Conservation (phyloP, 2,329 filamentous ascomycete genomes). For the Hirsutella thompsonii region DNA sequence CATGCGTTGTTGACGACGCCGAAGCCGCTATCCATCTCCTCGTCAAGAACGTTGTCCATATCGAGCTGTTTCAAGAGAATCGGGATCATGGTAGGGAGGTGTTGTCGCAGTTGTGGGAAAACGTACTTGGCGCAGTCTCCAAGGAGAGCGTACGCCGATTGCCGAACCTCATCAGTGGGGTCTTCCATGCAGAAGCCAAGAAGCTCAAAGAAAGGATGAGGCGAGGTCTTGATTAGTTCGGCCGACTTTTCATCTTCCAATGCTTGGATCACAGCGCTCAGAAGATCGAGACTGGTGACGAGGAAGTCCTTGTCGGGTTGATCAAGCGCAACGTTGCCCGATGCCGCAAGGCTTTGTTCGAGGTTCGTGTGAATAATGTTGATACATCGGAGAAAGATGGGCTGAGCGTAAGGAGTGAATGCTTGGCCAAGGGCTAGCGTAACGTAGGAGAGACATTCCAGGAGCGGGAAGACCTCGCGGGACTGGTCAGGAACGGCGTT, state of each 20-base stretch:
- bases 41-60: constrained; percentile 60
- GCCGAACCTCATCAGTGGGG: constrained; percentile 77
- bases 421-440: constrained; percentile 70
- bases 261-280: constrained; percentile 88
- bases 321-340: constrained; percentile 56
- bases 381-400: constrained; percentile 80
- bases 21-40: constrained; percentile 74
- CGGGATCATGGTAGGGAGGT: constrained; percentile 61
- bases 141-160: constrained; percentile 88
- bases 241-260: constrained; percentile 60
- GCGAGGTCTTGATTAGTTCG: constrained; percentile 62
- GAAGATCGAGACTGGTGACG: constrained; percentile 83
- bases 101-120: constrained; percentile 66
- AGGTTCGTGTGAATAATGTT: constrained; percentile 87
- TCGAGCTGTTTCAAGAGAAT: constrained; percentile 83
- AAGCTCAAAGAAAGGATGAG: constrained; percentile 81
- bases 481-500: constrained; percentile 79
- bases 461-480: constrained; percentile 80
- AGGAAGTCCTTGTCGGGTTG: constrained; percentile 92
- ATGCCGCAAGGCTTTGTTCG: constrained; percentile 62
- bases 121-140: constrained; percentile 93
- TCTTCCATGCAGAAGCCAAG: constrained; percentile 89
- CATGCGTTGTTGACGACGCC: constrained; percentile 97
- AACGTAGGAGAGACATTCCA: constrained; percentile 95
- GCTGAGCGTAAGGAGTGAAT: constrained; percentile 74